phyloP scores from a whole-genome alignment of 2,329 filamentous ascomycete species.

The Fusarium piperis region DNA sequence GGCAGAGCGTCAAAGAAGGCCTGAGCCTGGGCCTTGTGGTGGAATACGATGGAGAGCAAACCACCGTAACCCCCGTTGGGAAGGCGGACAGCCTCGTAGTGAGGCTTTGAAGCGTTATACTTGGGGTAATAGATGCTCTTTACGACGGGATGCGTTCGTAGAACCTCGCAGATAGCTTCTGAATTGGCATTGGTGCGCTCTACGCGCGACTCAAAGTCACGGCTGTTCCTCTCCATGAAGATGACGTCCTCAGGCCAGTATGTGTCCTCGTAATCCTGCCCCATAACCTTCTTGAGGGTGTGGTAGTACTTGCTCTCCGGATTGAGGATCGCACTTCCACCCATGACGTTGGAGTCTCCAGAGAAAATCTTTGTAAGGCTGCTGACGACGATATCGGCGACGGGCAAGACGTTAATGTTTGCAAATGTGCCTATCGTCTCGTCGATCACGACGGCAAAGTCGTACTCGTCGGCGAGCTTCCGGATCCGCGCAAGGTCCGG shows the following conservation, averaged over 20 bases:
- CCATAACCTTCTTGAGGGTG: slow-evolving; percentile 72
- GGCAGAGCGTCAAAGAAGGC: slow-evolving; percentile 87
- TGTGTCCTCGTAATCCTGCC: slow-evolving; percentile 80
- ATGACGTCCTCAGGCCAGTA: slow-evolving; percentile 95
- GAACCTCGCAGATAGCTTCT: slow-evolving; percentile 80
- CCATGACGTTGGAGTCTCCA: slow-evolving; percentile 98
- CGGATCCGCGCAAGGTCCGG: slow-evolving; percentile 88
- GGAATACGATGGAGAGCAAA: slow-evolving; percentile 84
- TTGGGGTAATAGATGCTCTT: slow-evolving; percentile 90
- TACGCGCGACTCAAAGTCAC: slow-evolving; percentile 86
- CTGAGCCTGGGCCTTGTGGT: slow-evolving; percentile 74
- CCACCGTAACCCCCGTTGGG: slow-evolving; percentile 87
- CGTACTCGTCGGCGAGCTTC: slow-evolving; percentile 79
- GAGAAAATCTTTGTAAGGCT: slow-evolving; percentile 97
- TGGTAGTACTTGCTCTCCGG: slow-evolving; percentile 75
- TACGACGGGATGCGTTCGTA: slow-evolving; percentile 70
- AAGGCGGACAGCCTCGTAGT: slow-evolving; percentile 83
- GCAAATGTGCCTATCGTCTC: slow-evolving; percentile 97
- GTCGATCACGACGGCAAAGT: slow-evolving; percentile 91
- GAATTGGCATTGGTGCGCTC: slow-evolving; percentile 87
- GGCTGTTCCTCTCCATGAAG: slow-evolving; percentile 95
- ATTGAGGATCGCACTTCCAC: slow-evolving; percentile 76
- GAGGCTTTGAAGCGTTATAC: slow-evolving; percentile 71
- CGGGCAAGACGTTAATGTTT: slow-evolving; percentile 91
- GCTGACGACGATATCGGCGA: slow-evolving; percentile 91